Percentiles rank a stretch among this genome's conserved stretches.
Evolutionary conservation across 495 filamentous ascomycete genomes (phyloP).

Genomic region (Cetradonia linearis): DNA sequence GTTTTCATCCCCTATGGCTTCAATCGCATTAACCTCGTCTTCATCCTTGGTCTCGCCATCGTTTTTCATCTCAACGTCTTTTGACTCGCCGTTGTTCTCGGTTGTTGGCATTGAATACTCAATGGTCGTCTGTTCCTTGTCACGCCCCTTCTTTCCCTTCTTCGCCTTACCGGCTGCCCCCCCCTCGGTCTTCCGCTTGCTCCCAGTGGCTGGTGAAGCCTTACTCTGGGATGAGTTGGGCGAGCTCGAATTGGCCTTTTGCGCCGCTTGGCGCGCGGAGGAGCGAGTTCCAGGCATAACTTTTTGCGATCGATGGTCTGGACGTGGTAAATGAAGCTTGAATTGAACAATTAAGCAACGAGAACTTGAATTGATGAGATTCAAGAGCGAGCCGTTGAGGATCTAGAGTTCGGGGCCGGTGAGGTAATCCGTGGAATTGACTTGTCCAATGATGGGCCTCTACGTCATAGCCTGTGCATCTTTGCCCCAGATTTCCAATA

Average conservation of each 20-base stretch:
- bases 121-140: slow-evolving; percentile 25
- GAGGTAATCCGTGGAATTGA: neutral
- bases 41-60: neutral
- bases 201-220: slow-evolving; percentile 17
- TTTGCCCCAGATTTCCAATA: neutral
- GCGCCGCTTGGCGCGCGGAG: slow-evolving; percentile 25
- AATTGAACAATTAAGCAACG: neutral
- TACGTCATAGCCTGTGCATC: neutral
- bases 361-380: too few species aligned
- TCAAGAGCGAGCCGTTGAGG: neutral
- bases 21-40: slow-evolving; percentile 8
- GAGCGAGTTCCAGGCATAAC: slow-evolving; percentile 21
- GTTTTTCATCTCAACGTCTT: slow-evolving; percentile 24
- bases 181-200: slow-evolving; percentile 23
- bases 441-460: neutral
- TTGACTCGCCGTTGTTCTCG: slow-evolving; percentile 10
- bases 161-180: slow-evolving; percentile 19
- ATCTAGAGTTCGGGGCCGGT: neutral
- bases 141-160: slow-evolving; percentile 22
- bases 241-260: slow-evolving; percentile 12
- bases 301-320: neutral
- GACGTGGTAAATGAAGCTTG: neutral
- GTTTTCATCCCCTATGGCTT: slow-evolving; percentile 14
- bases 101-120: slow-evolving; percentile 22
- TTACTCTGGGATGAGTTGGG: slow-evolving; percentile 19